Evolutionary conservation across 2,329 filamentous ascomycete genomes (phyloP), one percentile per base, ranked within the genome.

Genomic region (Bipolaris oryzae): DNA sequence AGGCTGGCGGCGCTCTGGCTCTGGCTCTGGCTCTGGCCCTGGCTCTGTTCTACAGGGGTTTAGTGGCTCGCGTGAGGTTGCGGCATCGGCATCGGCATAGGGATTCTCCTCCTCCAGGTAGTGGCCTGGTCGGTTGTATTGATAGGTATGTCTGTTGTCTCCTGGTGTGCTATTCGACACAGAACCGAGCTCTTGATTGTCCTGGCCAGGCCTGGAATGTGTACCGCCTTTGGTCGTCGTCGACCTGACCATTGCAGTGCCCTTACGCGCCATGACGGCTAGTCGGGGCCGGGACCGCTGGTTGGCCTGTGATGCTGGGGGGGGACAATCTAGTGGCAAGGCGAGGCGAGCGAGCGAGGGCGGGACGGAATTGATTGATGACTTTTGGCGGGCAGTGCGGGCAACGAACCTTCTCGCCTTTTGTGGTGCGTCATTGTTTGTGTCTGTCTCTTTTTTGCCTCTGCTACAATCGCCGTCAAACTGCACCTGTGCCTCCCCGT

Each of bases 311-410:
- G 43, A 58, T 58, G 58, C 37, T 35, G 45, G 58, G 25, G 34
- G 44, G 52, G 21, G n/a, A 55, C 42, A 50, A 49, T 55, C 53
- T 53, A 60, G 64, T 60, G 70, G 67, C 68, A 63, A 64, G 56
- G 56, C 63, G 58, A 67, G 61, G 66, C 64, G 58, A 67, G 56
- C 16, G 58, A 66, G 58, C 5, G 44, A 65, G 45, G 60, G 67
- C 63, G 68, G 67, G 61, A 65, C 58, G 49, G 49, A 62, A 62
- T 62, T 58, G 61, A 53, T 67, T 47, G 65, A 68, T 48, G 61
- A 63, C 57, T 61, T 63, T 64, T 64, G 63, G 62, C 56, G 46
- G 39, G 46, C 55, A 44, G 46, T 53, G 39, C 47, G 55, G 53
- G 58, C 47, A 55, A 47, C 50, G 50, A 51, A 52, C 56, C 47